A percentile compares a stretch with the other conserved stretches of the same genome.
These are phyloP conservation scores for Plasmodium malariae DNA, from an alignment of 169 alveolate species.

Conservation along the genomic window DNA sequence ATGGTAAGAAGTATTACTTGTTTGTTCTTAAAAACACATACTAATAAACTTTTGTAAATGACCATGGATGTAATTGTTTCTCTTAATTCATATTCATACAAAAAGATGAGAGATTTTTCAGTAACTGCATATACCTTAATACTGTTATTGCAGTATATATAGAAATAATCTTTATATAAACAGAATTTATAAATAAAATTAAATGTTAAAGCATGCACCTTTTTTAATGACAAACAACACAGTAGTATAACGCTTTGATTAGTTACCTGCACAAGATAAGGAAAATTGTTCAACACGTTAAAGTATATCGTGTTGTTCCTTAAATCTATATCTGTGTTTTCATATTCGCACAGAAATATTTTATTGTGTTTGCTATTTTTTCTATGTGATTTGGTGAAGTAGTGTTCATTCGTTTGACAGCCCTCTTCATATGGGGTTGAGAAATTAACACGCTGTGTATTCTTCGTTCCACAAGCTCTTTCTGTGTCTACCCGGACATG, in stretches of 20 bases:
- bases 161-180: slow-evolving; percentile 29
- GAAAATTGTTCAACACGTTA: slow-evolving; percentile 32
- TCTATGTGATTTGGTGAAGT: too few relatives aligned
- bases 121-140: slow-evolving; percentile 27
- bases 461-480: slow-evolving; percentile 6
- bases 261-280: slow-evolving; percentile 48
- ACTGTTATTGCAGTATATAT: slow-evolving; percentile 34
- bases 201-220: slow-evolving; percentile 2
- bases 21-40: slow-evolving; percentile 2
- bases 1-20: slow-evolving; percentile 21
- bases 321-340: slow-evolving; percentile 45
- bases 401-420: not conserved
- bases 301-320: slow-evolving; percentile 27
- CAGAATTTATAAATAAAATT: slow-evolving; percentile 19
- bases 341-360: slow-evolving; percentile 55
- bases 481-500: too few relatives aligned
- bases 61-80: slow-evolving; percentile 12
- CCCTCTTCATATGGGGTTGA: not conserved
- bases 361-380: slow-evolving; percentile 18
- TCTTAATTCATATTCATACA: not conserved
- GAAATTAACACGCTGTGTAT: not conserved
- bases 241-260: slow-evolving; percentile 9
- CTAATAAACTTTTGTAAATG: slow-evolving; percentile 48
- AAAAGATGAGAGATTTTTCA: not conserved
- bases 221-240: slow-evolving; percentile 65